phyloP scores from a whole-genome alignment of 2,329 filamentous ascomycete species.

The Xylariaceae sp. region DNA sequence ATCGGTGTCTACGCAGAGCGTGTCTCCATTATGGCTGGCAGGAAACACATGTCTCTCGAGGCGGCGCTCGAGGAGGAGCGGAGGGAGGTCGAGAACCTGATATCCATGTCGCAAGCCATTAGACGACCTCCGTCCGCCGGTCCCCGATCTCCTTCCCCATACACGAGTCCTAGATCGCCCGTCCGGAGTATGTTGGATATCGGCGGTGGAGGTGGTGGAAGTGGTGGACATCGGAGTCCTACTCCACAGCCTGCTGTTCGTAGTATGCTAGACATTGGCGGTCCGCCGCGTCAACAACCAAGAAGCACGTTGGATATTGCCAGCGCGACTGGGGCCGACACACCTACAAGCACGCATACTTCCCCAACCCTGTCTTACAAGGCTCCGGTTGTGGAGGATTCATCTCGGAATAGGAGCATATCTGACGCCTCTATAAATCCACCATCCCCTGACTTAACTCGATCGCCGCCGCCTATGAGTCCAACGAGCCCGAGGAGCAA shows the following conservation, averaged over 20 bases:
- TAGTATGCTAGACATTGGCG: constrained; percentile 66
- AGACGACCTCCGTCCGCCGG: constrained; percentile 30
- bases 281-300: constrained; percentile 44
- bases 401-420: constrained; percentile 53
- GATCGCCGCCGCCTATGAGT: constrained; percentile 33
- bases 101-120: constrained; percentile 29
- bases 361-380: constrained; percentile 49
- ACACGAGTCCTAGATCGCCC: constrained; percentile 63
- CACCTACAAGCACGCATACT: constrained; percentile 47
- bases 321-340: constrained; percentile 36
- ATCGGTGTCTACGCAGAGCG: background rate
- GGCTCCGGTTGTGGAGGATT: constrained; percentile 32
- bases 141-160: constrained; percentile 55
- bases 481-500: constrained; percentile 28
- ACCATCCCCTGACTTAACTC: constrained; percentile 48
- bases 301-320: constrained; percentile 59
- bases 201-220: too few relatives aligned
- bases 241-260: constrained; percentile 57
- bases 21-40: constrained; percentile 33
- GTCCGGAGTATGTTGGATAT: constrained; percentile 70
- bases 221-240: constrained; percentile 37
- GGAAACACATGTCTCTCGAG: constrained; percentile 38
- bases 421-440: constrained; percentile 57
- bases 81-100: constrained; percentile 37
- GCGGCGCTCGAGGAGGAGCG: constrained; percentile 40